phyloP scores from a whole-genome alignment of 495 filamentous ascomycete genomes.

The Aspergillus nidulans region DNA sequence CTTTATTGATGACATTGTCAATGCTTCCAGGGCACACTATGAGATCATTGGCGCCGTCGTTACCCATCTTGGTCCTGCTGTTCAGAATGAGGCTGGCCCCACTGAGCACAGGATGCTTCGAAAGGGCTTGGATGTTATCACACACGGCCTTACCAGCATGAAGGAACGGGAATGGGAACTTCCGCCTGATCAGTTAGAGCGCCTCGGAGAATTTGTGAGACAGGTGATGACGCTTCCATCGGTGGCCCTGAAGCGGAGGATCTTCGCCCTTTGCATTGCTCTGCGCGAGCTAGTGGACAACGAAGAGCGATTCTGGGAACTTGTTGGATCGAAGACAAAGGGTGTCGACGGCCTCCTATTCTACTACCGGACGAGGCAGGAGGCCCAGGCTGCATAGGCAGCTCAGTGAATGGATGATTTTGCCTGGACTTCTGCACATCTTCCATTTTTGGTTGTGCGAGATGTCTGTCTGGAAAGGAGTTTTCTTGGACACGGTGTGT shows the following conservation, averaged over 20 bases:
- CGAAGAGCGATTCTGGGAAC: neutral
- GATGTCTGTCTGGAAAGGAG: neutral
- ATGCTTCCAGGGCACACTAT: slow-evolving; percentile 34
- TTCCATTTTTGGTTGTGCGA: too few species aligned
- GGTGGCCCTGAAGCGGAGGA: slow-evolving; percentile 73
- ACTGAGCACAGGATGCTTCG: slow-evolving; percentile 26
- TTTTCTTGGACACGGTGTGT: neutral
- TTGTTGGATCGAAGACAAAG: neutral
- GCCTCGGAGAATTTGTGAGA: slow-evolving; percentile 52
- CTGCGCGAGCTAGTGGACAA: slow-evolving; percentile 53
- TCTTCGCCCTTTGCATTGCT: slow-evolving; percentile 69
- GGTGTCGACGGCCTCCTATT: neutral
- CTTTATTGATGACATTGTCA: slow-evolving; percentile 51
- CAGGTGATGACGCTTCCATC: slow-evolving; percentile 65
- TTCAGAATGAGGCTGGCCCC: slow-evolving; percentile 17
- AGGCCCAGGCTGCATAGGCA: too few species aligned
- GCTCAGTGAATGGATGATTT: neutral
- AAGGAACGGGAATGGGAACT: slow-evolving; percentile 21
- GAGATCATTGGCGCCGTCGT: slow-evolving; percentile 50
- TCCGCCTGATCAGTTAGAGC: slow-evolving; percentile 20
- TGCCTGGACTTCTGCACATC: too few species aligned
- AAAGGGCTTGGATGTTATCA: slow-evolving; percentile 60
- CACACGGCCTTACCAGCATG: slow-evolving; percentile 30
- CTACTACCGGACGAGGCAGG: neutral
- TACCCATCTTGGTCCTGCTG: slow-evolving; percentile 32